Percentiles rank a stretch among this genome's conserved stretches.
Evolutionary conservation across 2,329 filamentous ascomycete species (phyloP).

Genomic region (Aspergillus transmontanensis): DNA sequence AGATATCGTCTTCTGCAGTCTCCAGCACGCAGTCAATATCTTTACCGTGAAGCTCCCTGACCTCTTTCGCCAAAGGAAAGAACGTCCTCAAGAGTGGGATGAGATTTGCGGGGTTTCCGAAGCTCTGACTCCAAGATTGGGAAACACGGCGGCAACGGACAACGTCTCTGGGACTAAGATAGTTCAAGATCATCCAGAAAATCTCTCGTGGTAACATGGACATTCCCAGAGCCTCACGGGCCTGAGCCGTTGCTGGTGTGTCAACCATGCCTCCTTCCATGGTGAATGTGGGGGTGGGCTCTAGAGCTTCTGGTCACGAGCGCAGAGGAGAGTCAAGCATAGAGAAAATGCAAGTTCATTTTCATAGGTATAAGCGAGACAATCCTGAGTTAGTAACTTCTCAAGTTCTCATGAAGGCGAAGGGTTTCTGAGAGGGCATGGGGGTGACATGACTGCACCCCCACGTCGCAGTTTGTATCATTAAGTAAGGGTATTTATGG

Average conservation of each 20-base stretch:
- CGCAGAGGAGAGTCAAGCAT: neutral
- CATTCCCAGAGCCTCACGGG: conserved; percentile 22
- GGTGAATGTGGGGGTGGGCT: neutral
- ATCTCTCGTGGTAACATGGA: conserved; percentile 58
- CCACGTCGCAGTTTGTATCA: neutral
- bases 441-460: neutral
- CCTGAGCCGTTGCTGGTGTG: neutral
- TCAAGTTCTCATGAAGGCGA: neutral
- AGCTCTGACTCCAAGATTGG: conserved; percentile 51
- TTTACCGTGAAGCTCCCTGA: conserved; percentile 39
- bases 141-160: conserved; percentile 58
- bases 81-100: conserved; percentile 52
- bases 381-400: neutral
- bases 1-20: conserved; percentile 4
- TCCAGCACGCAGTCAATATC: neutral
- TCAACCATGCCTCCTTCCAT: neutral
- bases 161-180: conserved; percentile 55
- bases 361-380: neutral
- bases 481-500: neutral
- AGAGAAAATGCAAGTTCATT: neutral
- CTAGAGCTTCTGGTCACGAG: neutral
- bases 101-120: conserved; percentile 52
- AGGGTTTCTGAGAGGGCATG: neutral
- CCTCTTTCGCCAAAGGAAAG: conserved; percentile 58
- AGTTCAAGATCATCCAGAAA: conserved; percentile 56